Conservation (phyloP, 371 early-diverging fungal genomes). For the Mucor saturninus region DNA sequence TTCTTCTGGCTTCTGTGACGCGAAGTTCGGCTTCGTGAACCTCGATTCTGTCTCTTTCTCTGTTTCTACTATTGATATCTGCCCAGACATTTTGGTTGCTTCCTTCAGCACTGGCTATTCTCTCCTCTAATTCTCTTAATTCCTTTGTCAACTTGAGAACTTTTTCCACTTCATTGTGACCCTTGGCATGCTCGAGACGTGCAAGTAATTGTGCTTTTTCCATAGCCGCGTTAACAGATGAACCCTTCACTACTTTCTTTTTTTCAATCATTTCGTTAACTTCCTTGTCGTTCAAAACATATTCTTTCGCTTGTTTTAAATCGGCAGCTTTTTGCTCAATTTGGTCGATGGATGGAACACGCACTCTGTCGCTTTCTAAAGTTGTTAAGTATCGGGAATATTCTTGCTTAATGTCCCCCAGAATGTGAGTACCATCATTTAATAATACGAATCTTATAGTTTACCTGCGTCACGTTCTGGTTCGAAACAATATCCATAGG, state of each 20-base stretch:
- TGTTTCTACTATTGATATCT: conserved; percentile 54
- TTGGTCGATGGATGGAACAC: conserved; percentile 51
- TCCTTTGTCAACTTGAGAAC: conserved; percentile 31
- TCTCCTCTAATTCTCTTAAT: conserved; percentile 40
- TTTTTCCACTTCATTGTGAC: conserved; percentile 39
- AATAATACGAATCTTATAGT: conserved; percentile 17
- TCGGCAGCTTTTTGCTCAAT: conserved; percentile 62
- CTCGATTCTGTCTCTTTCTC: conserved; percentile 45
- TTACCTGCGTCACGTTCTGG: conserved; percentile 56
- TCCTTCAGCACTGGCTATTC: conserved; percentile 24
- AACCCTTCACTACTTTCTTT: conserved; percentile 56
- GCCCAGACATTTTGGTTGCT: conserved; percentile 57
- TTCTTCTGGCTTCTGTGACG: conserved; percentile 35
- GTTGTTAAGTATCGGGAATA: conserved; percentile 61
- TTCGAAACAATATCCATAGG: conserved; percentile 81
- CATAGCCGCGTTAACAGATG: conserved; percentile 54
- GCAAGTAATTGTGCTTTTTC: conserved; percentile 58
- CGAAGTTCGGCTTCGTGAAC: conserved; percentile 42
- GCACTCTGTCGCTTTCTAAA: conserved; percentile 56
- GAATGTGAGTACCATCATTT: conserved; percentile 17
- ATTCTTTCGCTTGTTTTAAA: conserved; percentile 61
- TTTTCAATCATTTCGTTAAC: conserved; percentile 64
- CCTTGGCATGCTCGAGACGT: conserved; percentile 43
- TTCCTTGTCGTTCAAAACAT: conserved; percentile 72
- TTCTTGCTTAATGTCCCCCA: conserved; percentile 43